These are phyloP conservation scores for Primulina tabacum DNA, from an alignment of 257 asterid genomes.

Conservation along the genomic window DNA sequence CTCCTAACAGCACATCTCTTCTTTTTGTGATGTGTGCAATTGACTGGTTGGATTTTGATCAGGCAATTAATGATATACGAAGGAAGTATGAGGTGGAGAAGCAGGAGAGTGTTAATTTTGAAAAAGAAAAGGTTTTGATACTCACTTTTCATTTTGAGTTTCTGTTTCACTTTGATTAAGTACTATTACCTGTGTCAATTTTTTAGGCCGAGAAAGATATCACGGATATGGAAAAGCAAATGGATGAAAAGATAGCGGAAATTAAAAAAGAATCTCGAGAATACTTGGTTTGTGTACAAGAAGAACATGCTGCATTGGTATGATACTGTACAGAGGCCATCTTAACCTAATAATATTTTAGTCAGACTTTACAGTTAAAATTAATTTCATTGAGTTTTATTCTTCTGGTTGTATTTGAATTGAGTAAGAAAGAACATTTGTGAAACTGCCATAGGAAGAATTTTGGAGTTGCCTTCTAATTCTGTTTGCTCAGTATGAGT, in stretches of 20 bases:
- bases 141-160: constrained; percentile 21
- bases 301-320: constrained; percentile 83
- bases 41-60: constrained; percentile 34
- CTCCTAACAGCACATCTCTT: constrained; percentile 15
- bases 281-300: constrained; percentile 59
- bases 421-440: background rate
- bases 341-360: constrained; percentile 19
- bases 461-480: constrained; percentile 2
- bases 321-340: constrained; percentile 23
- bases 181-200: constrained; percentile 25
- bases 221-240: constrained; percentile 57
- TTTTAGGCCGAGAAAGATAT: constrained; percentile 66
- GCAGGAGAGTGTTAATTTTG: constrained; percentile 64
- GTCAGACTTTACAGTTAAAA: constrained; percentile 5
- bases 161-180: constrained; percentile 19
- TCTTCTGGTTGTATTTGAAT: constrained; percentile 9
- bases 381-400: constrained; percentile 9
- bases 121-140: constrained; percentile 75
- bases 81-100: constrained; percentile 85
- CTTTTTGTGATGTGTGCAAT: constrained; percentile 22
- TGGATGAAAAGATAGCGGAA: constrained; percentile 62
- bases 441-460: constrained; percentile 5
- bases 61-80: constrained; percentile 90
- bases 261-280: constrained; percentile 65
- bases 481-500: background rate